Conservation (phyloP, 352 stramenopile genomes). For the Peronospora belbahrii region DNA sequence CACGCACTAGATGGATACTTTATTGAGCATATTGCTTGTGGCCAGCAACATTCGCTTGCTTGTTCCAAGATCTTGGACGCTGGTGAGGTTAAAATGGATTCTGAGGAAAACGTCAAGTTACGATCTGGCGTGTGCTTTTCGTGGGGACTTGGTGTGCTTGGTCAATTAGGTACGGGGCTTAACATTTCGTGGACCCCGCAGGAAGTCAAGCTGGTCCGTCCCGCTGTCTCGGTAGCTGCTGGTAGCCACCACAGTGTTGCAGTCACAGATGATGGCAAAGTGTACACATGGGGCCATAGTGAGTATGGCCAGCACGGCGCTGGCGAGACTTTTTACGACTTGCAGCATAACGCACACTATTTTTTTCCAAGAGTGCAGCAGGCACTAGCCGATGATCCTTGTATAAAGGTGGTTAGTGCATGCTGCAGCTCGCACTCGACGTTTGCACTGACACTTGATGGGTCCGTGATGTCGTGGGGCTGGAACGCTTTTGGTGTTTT, state of each 20-base stretch:
- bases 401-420: constrained; percentile 22
- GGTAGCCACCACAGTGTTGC: constrained; percentile 74
- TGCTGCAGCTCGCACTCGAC: constrained; percentile 72
- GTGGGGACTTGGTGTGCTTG: constrained; percentile 69
- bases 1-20: constrained; percentile 37
- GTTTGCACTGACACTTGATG: constrained; percentile 47
- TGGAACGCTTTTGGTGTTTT: constrained; percentile 79
- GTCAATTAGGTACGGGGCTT: constrained; percentile 55
- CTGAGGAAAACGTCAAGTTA: constrained; percentile 8
- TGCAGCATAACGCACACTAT: constrained; percentile 70
- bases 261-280: constrained; percentile 42
- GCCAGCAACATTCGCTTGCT: constrained; percentile 71
- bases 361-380: constrained; percentile 59
- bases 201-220: constrained; percentile 42
- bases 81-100: background rate
- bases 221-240: constrained; percentile 48
- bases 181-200: constrained; percentile 61
- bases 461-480: constrained; percentile 76
- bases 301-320: constrained; percentile 79
- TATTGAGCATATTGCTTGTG: constrained; percentile 61
- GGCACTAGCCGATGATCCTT: constrained; percentile 33
- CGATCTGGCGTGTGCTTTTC: constrained; percentile 55
- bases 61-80: constrained; percentile 24
- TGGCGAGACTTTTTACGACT: constrained; percentile 52
- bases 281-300: constrained; percentile 74